phyloP scores from a whole-genome alignment of 768 basidiomycete species.

The Phaeotremella skinneri region DNA sequence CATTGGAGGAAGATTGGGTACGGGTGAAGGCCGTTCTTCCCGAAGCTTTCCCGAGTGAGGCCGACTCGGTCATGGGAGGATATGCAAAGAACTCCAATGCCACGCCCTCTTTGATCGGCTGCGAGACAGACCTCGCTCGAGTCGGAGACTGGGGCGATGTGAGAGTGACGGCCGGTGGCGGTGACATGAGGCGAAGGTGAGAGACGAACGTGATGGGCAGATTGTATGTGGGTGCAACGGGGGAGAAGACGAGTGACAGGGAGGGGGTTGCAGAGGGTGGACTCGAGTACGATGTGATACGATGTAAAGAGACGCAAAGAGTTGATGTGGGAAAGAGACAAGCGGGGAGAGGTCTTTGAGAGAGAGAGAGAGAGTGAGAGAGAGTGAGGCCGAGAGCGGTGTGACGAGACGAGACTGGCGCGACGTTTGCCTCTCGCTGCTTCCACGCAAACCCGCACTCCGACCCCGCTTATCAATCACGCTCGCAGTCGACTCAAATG shows the following conservation, averaged over 20 bases:
- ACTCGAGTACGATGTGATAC: too few relatives aligned
- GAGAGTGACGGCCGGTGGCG: constrained; percentile 31
- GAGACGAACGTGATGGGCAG: constrained; percentile 4
- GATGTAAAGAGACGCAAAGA: too few relatives aligned
- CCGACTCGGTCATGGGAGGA: constrained; percentile 5
- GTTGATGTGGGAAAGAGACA: too few relatives aligned
- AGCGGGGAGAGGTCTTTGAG: too few relatives aligned
- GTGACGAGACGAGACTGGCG: too few relatives aligned
- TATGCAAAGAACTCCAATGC: constrained; percentile 9
- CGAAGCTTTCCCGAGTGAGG: constrained; percentile 17
- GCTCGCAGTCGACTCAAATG: too few relatives aligned
- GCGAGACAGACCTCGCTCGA: constrained; percentile 42
- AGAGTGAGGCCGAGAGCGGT: too few relatives aligned
- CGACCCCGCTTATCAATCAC: too few relatives aligned
- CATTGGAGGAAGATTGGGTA: constrained; percentile 28
- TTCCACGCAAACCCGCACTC: too few relatives aligned
- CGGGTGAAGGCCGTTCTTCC: constrained; percentile 19
- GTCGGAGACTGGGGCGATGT: constrained; percentile 35
- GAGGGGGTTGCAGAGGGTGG: not conserved
- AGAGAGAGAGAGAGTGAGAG: too few relatives aligned
- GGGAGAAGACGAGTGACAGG: not conserved
- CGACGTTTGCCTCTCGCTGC: too few relatives aligned
- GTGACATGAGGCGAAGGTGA: constrained; percentile 20
- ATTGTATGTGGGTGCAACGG: not conserved
- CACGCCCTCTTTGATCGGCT: constrained; percentile 40